A percentile compares a stretch with the other conserved stretches of the same genome.
These are phyloP conservation scores for Urostyla sp. DNA, from an alignment of 73 alveolate genomes.

Conservation along the genomic window DNA sequence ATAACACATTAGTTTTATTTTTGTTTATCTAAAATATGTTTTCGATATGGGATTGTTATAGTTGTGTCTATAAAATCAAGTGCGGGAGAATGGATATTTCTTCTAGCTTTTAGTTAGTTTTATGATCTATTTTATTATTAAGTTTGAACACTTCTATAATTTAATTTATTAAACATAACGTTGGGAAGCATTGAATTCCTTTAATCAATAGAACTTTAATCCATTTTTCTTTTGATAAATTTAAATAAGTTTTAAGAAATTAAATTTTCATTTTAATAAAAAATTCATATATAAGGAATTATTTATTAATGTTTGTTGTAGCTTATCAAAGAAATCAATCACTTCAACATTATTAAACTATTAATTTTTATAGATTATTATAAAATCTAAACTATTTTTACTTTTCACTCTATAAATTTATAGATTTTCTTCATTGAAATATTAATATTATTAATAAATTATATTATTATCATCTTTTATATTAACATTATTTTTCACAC, in stretches of 20 bases:
- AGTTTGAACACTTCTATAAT: no score
- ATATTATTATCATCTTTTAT: not conserved
- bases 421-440: conserved; percentile 5
- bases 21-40: not conserved
- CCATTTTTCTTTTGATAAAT: no score
- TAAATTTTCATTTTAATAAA: not conserved
- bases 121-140: no score
- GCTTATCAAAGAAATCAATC: not conserved
- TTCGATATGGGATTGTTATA: not conserved
- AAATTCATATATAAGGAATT: not conserved
- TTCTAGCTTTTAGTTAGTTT: no score
- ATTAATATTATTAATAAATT: not conserved
- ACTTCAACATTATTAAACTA: not conserved
- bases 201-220: no score
- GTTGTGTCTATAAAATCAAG: no score
- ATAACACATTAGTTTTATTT: not conserved
- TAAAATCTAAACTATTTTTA: not conserved
- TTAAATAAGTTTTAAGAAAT: no score
- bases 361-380: conserved; percentile 12
- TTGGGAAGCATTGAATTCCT: no score
- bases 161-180: no score
- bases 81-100: no score
- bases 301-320: not conserved
- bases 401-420: not conserved
- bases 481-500: not conserved